A percentile compares a stretch with the other conserved stretches of the same genome.
Evolutionary conservation across 2,329 filamentous ascomycete species (phyloP).

Genomic region (Fusarium devonianum): DNA sequence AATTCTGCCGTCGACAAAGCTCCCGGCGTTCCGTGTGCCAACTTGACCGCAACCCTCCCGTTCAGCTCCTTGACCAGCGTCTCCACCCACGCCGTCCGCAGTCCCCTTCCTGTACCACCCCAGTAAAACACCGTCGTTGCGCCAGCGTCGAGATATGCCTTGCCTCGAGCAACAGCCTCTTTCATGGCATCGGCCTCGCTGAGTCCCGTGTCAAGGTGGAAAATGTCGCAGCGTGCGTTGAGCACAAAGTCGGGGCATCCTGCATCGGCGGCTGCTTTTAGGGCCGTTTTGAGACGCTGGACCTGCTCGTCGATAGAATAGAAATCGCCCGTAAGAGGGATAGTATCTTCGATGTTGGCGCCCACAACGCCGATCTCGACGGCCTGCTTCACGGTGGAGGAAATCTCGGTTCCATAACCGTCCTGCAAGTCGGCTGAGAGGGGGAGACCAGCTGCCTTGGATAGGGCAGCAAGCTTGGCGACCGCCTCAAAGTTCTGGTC

Average conservation of each 20-base stretch:
- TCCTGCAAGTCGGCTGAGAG: conserved; percentile 68
- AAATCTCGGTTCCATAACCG: conserved; percentile 60
- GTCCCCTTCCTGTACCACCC: conserved; percentile 55
- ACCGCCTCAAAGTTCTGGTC: conserved; percentile 59
- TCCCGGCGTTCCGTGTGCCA: conserved; percentile 45
- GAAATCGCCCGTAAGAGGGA: conserved; percentile 46
- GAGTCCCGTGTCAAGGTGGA: conserved; percentile 45
- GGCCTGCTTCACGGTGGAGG: conserved; percentile 52
- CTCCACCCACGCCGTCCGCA: conserved; percentile 56
- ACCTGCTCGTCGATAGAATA: conserved; percentile 55
- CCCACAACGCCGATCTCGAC: conserved; percentile 63
- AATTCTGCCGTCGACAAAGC: conserved; percentile 54
- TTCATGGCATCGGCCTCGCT: conserved; percentile 48
- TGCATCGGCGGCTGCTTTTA: conserved; percentile 52
- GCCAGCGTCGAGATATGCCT: conserved; percentile 64
- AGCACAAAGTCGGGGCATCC: conserved; percentile 64
- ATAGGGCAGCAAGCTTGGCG: conserved; percentile 52
- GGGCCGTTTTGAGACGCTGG: conserved; percentile 52
- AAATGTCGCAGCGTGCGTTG: conserved; percentile 65
- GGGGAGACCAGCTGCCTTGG: conserved; percentile 51
- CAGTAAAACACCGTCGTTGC: conserved; percentile 68
- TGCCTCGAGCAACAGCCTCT: conserved; percentile 61
- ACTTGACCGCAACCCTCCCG: conserved; percentile 58
- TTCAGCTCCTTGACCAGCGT: conserved; percentile 56
- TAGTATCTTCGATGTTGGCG: conserved; percentile 65